Evolutionary conservation across 2,329 filamentous ascomycete genomes (phyloP), one percentile per base, ranked within the genome.

Genomic region (Ceratocystis lukuohia): DNA sequence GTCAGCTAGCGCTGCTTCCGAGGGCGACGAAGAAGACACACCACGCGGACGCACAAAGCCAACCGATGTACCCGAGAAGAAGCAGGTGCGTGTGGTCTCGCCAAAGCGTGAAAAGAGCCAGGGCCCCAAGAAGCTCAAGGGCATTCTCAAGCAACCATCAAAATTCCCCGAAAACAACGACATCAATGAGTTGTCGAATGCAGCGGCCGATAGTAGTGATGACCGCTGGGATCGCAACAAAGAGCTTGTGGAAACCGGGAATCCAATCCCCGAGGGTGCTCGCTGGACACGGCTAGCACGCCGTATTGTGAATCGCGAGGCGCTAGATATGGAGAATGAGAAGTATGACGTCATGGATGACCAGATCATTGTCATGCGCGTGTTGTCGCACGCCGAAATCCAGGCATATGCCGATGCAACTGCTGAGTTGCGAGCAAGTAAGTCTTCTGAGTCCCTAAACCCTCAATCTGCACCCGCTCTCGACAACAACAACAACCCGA

Each of bases 241-340:
- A 74, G 86, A 85, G 73, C 66, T 80, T 59, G 3, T 30, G 2
- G 53, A 30, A 33, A 17, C 3, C 22, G 22, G 22, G 15, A 84
- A 83, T 71, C 87, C 89, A 48, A 89, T 91, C 41, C 88, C 88
- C 0, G 77, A 86, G 0, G 89, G 88, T 67, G 92, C 92, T 44
- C 84, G 91, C 65, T 96, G 92, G 92, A 96, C 92, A 61, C 96
- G 94, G 77, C 92, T 97, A 73, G 89, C 88, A 73, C 85, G 92
- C 66, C 86, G 88, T 70, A 82, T 96, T 66, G 92, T 97, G 71
- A 96, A 95, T 71, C 91, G 92, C 0, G 88, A 93, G 71, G 91
- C 92, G 0, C 77, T 97, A 61, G 88, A 89, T 67, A 82, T 89
- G 69, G 88, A 89, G n/a, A 89, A 94, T 71, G 92, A 96, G 77